These are phyloP conservation scores for Cenchrus americanus DNA, from an alignment of 176 grass and related monocot species.

Conservation along the genomic window DNA sequence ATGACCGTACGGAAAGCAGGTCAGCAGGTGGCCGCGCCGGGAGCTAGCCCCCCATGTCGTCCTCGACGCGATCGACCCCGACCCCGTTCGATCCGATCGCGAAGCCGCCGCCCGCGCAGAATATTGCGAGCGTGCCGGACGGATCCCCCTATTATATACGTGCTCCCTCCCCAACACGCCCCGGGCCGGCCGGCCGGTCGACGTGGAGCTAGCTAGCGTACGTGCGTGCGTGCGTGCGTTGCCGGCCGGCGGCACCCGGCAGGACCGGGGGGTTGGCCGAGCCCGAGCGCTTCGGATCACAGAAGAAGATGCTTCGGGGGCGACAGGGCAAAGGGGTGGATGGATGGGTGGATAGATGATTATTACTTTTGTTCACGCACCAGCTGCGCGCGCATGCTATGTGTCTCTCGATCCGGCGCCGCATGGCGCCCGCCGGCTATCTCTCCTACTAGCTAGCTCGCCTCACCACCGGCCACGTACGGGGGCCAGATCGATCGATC, in stretches of 20 bases:
- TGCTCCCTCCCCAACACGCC: neutral
- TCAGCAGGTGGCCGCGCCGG: neutral
- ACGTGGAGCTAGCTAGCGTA: neutral
- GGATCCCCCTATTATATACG: neutral
- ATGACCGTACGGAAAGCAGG: slow-evolving; percentile 12
- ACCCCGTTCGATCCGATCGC: neutral
- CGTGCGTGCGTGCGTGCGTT: neutral
- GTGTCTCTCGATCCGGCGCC: slow-evolving; percentile 4
- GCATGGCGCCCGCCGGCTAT: too few relatives aligned
- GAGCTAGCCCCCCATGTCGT: neutral
- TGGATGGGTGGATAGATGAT: neutral
- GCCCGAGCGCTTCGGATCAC: neutral
- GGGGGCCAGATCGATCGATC: neutral
- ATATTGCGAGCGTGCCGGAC: neutral
- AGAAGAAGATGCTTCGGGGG: neutral
- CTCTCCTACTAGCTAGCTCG: neutral
- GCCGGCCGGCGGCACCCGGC: too few relatives aligned
- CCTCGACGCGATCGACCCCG: neutral
- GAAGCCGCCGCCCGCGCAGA: neutral
- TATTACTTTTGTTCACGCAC: neutral
- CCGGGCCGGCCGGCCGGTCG: neutral
- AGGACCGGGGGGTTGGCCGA: too few relatives aligned
- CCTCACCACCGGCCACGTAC: neutral
- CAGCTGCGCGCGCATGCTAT: neutral
- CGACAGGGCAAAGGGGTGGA: neutral